Base-by-base conservation (phyloP, 2,329 filamentous ascomycete species). In the Neofusicoccum sp. region DNA sequence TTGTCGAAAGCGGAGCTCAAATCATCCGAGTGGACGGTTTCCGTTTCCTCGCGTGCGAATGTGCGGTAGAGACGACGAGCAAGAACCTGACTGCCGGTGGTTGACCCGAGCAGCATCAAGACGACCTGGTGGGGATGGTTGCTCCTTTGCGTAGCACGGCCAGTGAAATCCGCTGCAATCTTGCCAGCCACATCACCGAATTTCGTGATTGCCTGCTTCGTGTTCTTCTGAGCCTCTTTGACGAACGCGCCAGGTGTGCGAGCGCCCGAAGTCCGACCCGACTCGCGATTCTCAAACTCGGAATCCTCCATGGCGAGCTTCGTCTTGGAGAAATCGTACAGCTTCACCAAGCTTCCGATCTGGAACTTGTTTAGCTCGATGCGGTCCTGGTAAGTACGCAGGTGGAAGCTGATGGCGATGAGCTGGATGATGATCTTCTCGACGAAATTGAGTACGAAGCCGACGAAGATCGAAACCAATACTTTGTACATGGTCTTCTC, bases 341-440 rank as follows among this genome's bases (percentile, higher is more conserved):
- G 73, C 71, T 89, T 89, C 6, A 82, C 81, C 66, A 89, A 72
- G 66, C 82, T 85, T 9, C 82, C 86, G 61, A 96, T 92, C 70
- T 96, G 90, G 65, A 93, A 91, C 72, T 96, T 96, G 80, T 96
- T 96, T 73, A 93, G 83, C 63, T 95, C 91, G 68, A 97, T 97
- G 14, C 93, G 83, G 67, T 93, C 91, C 26, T 90, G 87, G 69
- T 98, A 98, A 0, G 93, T 97, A 45, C 93, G 85, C 61, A 90
- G 81, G 73, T 98, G 93, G 75, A 98, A 98, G 63, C 89, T 92
- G 61, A 93, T 93, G 33, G 93, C 93, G 66, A 98, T 96, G 76
- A 96, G 88, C 71, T 97, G 93, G 60, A 97, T 96, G 66, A 96
- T 84, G 63, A 97, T 89, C 79, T 97, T 98, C 75, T 97, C 93